A percentile compares a stretch with the other conserved stretches of the same genome.
These are phyloP conservation scores for Hyaloscypha finlandica DNA, from an alignment of 495 filamentous ascomycete species.

Conservation along the genomic window DNA sequence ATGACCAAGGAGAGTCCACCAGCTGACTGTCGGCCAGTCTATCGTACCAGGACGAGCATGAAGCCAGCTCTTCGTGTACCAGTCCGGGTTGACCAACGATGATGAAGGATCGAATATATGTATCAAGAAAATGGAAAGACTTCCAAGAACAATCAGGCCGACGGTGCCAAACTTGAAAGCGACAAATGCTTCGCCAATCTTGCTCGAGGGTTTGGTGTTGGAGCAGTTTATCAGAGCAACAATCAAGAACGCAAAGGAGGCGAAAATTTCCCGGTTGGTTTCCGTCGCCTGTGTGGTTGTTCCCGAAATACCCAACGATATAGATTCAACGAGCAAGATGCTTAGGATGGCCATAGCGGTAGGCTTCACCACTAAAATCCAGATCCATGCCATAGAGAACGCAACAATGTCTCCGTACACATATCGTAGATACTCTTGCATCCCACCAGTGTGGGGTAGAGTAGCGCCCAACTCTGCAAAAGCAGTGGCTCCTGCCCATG, in stretches of 20 bases:
- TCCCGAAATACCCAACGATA: conserved; percentile 46
- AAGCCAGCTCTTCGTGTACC: conserved; percentile 55
- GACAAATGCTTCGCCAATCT: conserved; percentile 56
- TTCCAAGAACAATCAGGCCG: conserved; percentile 47
- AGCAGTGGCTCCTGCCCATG: conserved; percentile 56
- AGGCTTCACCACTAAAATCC: conserved; percentile 60
- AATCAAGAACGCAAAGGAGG: conserved; percentile 47
- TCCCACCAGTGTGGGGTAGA: conserved; percentile 47
- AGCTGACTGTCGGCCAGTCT: conserved; percentile 46
- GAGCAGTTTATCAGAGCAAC: conserved; percentile 49
- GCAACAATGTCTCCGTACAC: conserved; percentile 57
- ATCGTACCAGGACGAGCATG: conserved; percentile 44
- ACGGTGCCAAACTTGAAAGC: conserved; percentile 52
- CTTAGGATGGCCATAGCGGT: conserved; percentile 57
- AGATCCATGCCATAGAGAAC: conserved; percentile 58
- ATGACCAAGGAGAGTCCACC: conserved; percentile 55
- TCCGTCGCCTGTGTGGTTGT: conserved; percentile 45
- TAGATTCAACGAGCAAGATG: conserved; percentile 60
- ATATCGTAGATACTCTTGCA: conserved; percentile 56
- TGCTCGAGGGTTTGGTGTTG: conserved; percentile 56
- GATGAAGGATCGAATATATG: conserved; percentile 36
- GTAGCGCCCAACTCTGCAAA: conserved; percentile 57
- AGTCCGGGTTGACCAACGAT: conserved; percentile 49
- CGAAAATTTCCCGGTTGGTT: conserved; percentile 46
- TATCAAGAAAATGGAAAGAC: conserved; percentile 45